These are phyloP conservation scores for Scedosporium minutisporum DNA, from an alignment of 2,329 filamentous ascomycete species.

Conservation along the genomic window DNA sequence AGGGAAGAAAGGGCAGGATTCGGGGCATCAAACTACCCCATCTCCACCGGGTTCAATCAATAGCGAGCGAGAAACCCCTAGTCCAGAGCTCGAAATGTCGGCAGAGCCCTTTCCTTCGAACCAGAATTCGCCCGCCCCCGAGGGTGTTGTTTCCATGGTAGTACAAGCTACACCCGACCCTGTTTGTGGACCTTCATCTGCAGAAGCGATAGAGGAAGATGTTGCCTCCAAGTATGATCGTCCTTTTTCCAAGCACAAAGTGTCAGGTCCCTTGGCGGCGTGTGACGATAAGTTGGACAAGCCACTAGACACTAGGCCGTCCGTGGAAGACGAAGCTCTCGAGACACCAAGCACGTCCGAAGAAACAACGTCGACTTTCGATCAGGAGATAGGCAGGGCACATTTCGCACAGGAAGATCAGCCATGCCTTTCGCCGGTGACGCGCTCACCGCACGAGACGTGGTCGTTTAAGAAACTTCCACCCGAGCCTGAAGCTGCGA, in stretches of 20 bases:
- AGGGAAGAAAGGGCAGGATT: constrained; percentile 11
- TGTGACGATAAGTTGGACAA: constrained; percentile 1
- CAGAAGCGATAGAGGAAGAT: too few relatives aligned
- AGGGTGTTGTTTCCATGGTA: too few relatives aligned
- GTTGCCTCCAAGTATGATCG: too few relatives aligned
- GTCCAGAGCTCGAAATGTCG: too few relatives aligned
- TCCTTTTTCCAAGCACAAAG: not conserved
- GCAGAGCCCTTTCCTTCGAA: too few relatives aligned
- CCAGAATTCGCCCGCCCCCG: not conserved
- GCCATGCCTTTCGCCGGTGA: not conserved
- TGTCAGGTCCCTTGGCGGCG: not conserved
- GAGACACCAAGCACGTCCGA: not conserved
- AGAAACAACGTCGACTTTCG: not conserved
- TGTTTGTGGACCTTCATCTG: too few relatives aligned
- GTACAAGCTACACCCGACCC: too few relatives aligned
- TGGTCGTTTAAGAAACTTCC: not conserved
- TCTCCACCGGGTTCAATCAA: too few relatives aligned
- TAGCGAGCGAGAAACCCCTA: too few relatives aligned
- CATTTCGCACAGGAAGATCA: not conserved
- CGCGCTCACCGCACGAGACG: not conserved
- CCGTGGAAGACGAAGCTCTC: constrained; percentile 11
- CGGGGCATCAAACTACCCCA: not conserved
- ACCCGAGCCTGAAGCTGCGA: not conserved
- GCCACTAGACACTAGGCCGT: constrained; percentile 11
- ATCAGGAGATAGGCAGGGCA: not conserved